Conservation (phyloP, 164 flowering plant genomes). For the Umbilicus rupestris region DNA sequence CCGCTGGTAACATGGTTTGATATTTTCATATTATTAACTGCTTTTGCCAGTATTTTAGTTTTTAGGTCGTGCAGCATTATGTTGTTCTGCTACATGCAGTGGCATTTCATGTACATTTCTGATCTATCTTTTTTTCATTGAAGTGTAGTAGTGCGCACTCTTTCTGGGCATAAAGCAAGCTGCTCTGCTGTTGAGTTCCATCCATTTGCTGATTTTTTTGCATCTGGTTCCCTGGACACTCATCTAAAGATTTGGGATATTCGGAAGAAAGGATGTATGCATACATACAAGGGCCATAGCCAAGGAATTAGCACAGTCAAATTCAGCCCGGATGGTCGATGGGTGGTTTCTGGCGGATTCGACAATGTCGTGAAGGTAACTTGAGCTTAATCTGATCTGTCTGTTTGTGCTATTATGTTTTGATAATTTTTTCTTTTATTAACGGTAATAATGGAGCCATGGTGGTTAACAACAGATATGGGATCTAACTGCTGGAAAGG, state of each 20-base stretch:
- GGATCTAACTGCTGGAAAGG: conserved; percentile 96
- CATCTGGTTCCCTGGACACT: conserved; percentile 75
- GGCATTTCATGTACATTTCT: conserved; percentile 12
- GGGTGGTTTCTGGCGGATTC: conserved; percentile 90
- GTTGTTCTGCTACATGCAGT: neutral
- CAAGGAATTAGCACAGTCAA: conserved; percentile 56
- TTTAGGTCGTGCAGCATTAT: neutral
- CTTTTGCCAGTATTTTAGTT: neutral
- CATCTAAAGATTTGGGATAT: conserved; percentile 83
- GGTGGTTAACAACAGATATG: conserved; percentile 40
- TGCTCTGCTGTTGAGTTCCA: conserved; percentile 78
- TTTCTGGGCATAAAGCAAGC: conserved; percentile 71
- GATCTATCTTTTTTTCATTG: conserved; percentile 31
- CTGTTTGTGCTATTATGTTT: neutral
- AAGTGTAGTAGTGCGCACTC: conserved; percentile 75
- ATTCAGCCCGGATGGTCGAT: conserved; percentile 91
- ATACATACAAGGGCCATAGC: conserved; percentile 81
- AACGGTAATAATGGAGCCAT: neutral
- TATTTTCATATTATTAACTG: neutral
- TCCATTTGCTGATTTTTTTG: conserved; percentile 92
- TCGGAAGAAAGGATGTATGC: conserved; percentile 87
- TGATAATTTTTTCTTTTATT: neutral
- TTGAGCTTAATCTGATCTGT: neutral
- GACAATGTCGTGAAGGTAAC: conserved; percentile 78
- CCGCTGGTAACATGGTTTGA: too few species aligned